Percentiles rank a stretch among this genome's conserved stretches.
Conservation (phyloP, 2,329 filamentous ascomycete genomes). For the Ophiosphaerella narmari region DNA sequence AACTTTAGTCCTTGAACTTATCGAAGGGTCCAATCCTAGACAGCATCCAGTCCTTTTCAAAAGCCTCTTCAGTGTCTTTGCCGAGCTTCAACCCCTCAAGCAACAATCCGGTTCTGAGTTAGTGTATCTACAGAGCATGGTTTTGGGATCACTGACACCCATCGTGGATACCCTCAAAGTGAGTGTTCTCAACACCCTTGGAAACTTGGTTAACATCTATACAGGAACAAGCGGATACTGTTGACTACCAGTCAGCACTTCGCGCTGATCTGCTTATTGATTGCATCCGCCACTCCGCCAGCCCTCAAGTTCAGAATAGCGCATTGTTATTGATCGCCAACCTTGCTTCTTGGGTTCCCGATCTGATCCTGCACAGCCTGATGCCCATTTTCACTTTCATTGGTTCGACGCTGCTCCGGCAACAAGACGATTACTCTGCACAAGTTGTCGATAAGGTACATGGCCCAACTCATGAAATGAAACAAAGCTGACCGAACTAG, state of each 20-base stretch:
- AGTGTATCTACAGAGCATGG: constrained; percentile 85
- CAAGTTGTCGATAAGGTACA: constrained; percentile 80
- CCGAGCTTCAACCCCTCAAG: constrained; percentile 83
- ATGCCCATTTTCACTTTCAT: constrained; percentile 99
- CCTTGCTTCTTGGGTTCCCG: constrained; percentile 84
- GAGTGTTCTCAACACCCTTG: neutral
- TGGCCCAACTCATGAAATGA: neutral
- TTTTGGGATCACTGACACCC: constrained; percentile 78
- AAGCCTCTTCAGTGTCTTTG: constrained; percentile 81
- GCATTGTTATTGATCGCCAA: constrained; percentile 86
- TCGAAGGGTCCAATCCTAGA: constrained; percentile 78
- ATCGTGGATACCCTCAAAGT: constrained; percentile 79
- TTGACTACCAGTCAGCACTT: constrained; percentile 77
- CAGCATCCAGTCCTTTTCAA: constrained; percentile 77
- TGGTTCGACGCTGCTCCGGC: constrained; percentile 85
- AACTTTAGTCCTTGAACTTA: constrained; percentile 85
- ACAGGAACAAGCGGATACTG: constrained; percentile 50
- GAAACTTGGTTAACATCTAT: neutral
- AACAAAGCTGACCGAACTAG: constrained; percentile 42
- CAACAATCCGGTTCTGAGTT: constrained; percentile 81
- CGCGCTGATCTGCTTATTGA: constrained; percentile 91
- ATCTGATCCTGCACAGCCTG: constrained; percentile 90
- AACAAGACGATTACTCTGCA: constrained; percentile 95
- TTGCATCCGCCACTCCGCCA: constrained; percentile 89
- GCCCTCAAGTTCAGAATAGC: constrained; percentile 90